Conservation (phyloP, 495 filamentous ascomycete species). For the Cercophora samala region DNA sequence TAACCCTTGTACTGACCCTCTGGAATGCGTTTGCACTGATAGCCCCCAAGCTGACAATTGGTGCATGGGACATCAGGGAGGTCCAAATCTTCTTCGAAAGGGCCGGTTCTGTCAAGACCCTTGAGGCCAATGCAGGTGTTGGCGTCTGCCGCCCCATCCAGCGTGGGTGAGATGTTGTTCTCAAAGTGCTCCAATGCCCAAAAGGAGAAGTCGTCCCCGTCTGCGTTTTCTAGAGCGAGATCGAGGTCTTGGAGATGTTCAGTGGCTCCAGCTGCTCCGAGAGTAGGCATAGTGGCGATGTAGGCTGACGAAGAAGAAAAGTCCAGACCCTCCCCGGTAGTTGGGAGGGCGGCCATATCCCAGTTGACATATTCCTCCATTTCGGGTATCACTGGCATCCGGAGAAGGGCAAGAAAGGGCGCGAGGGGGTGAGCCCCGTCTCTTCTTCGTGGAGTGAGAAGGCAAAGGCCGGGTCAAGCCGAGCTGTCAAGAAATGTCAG, state of each 20-base stretch:
- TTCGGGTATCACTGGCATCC: slow-evolving; percentile 29
- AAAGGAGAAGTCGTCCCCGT: slow-evolving; percentile 49
- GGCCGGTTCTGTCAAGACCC: slow-evolving; percentile 13
- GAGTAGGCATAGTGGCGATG: neutral
- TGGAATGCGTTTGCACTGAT: slow-evolving; percentile 72
- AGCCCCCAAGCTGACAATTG: slow-evolving; percentile 63
- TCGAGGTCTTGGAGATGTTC: slow-evolving; percentile 39
- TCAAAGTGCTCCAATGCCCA: slow-evolving; percentile 50
- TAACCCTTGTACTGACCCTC: slow-evolving; percentile 63
- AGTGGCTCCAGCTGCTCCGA: slow-evolving; percentile 14
- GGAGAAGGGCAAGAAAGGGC: slow-evolving; percentile 18
- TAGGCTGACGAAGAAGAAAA: slow-evolving; percentile 14
- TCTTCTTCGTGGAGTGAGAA: neutral
- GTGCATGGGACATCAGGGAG: slow-evolving; percentile 56
- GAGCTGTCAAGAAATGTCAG: slow-evolving; percentile 17
- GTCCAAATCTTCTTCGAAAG: slow-evolving; percentile 40
- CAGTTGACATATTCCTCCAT: slow-evolving; percentile 49
- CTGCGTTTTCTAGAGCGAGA: slow-evolving; percentile 44
- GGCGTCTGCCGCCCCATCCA: slow-evolving; percentile 20
- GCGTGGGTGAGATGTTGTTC: slow-evolving; percentile 28
- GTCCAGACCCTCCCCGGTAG: slow-evolving; percentile 18
- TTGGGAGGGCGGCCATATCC: slow-evolving; percentile 37
- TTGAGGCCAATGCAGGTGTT: slow-evolving; percentile 15
- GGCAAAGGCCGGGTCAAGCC: neutral
- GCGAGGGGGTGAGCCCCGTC: slow-evolving; percentile 17